phyloP scores from a whole-genome alignment of 352 stramenopile species.

The Phytophthora meadii region DNA sequence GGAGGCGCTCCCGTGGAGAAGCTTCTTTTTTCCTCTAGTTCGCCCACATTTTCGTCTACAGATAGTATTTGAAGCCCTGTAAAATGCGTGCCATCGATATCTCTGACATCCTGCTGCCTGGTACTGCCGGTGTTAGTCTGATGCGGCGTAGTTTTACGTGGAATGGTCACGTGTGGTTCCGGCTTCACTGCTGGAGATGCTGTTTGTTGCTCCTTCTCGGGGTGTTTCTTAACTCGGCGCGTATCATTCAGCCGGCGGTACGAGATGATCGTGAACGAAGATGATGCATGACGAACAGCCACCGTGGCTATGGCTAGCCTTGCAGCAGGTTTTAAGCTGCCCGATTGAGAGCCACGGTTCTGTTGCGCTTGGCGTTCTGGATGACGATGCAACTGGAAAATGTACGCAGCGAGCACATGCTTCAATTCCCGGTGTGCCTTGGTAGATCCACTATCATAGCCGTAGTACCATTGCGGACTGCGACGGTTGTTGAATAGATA shows the following conservation, averaged over 20 bases:
- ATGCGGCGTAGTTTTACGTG: background rate
- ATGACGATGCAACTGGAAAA: constrained; percentile 26
- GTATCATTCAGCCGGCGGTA: constrained; percentile 31
- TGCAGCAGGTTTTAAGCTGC: background rate
- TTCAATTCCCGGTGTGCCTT: constrained; percentile 44
- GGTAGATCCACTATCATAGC: constrained; percentile 50
- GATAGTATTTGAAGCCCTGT: background rate
- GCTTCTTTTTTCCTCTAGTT: background rate
- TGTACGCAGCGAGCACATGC: constrained; percentile 42
- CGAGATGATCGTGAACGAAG: constrained; percentile 40
- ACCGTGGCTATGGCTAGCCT: constrained; percentile 24
- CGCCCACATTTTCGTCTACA: no score
- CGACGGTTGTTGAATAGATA: constrained; percentile 47
- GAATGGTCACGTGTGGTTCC: background rate
- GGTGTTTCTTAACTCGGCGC: background rate
- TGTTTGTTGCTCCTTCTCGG: background rate
- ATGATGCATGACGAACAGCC: constrained; percentile 29
- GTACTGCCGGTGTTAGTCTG: background rate
- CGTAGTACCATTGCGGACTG: constrained; percentile 48
- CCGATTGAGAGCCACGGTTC: no score
- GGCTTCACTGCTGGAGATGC: background rate
- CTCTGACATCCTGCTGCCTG: background rate
- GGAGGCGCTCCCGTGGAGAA: background rate
- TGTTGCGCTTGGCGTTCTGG: background rate
- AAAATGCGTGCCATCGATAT: background rate